Evolutionary conservation across 805 yeast genomes (phyloP).

Genomic region (Kazachstania viticola): DNA sequence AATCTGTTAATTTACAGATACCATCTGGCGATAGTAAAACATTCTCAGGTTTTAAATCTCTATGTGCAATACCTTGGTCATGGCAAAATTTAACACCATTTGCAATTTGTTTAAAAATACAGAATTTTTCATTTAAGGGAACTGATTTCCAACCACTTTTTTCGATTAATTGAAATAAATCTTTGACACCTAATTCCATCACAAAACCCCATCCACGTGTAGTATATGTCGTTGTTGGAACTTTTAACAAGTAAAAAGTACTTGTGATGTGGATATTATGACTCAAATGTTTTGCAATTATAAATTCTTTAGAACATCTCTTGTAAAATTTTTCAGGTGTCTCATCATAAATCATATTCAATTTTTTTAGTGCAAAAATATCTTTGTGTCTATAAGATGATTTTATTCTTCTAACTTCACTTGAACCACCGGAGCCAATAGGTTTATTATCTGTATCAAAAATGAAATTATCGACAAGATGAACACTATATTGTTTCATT

Average conservation of each 20-base stretch:
- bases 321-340: slow-evolving; percentile 52
- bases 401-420: slow-evolving; percentile 46
- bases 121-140: slow-evolving; percentile 41
- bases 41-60: slow-evolving; percentile 70
- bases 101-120: slow-evolving; percentile 58
- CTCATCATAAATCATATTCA: slow-evolving; percentile 50
- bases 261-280: slow-evolving; percentile 51
- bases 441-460: slow-evolving; percentile 34
- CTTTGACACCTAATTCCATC: slow-evolving; percentile 57
- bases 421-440: slow-evolving; percentile 66
- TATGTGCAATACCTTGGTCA: slow-evolving; percentile 55
- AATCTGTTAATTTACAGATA: slow-evolving; percentile 58
- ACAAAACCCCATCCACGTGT: slow-evolving; percentile 71
- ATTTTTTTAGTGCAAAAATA: slow-evolving; percentile 56
- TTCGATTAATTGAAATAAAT: slow-evolving; percentile 44
- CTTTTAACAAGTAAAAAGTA: slow-evolving; percentile 42
- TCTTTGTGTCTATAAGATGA: slow-evolving; percentile 29
- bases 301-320: slow-evolving; percentile 52
- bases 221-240: slow-evolving; percentile 44
- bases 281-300: slow-evolving; percentile 44
- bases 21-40: slow-evolving; percentile 50
- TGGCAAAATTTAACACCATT: slow-evolving; percentile 55
- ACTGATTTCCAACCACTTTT: slow-evolving; percentile 51
- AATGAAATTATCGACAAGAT: slow-evolving; percentile 46
- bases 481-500: slow-evolving; percentile 37